A percentile compares a stretch with the other conserved stretches of the same genome.
These are phyloP conservation scores for Arabidopsis lyrata DNA, from an alignment of 441 rosid species.

Conservation along the genomic window DNA sequence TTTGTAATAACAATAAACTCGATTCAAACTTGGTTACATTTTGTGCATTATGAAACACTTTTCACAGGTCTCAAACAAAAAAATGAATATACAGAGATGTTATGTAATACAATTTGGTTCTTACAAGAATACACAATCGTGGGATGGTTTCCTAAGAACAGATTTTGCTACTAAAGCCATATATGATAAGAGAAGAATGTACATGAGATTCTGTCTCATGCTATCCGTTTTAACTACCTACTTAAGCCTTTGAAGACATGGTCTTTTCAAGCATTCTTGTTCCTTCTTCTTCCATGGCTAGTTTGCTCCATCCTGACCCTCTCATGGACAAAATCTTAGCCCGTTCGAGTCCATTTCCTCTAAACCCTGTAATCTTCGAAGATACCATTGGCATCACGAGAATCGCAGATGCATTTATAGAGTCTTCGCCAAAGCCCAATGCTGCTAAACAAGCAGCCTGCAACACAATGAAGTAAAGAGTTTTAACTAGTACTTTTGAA, in stretches of 20 bases:
- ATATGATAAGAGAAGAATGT: slow-evolving; percentile 35
- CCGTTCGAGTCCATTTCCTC: slow-evolving; percentile 75
- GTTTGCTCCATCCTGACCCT: slow-evolving; percentile 72
- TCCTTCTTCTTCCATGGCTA: slow-evolving; percentile 49
- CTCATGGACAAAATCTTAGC: slow-evolving; percentile 70
- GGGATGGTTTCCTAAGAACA: slow-evolving; percentile 36
- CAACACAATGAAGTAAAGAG: slow-evolving; percentile 27
- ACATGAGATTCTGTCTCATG: slow-evolving; percentile 35
- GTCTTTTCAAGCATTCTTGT: slow-evolving; percentile 49
- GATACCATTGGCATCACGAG: slow-evolving; percentile 99
- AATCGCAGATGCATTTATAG: slow-evolving; percentile 91
- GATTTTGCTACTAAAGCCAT: slow-evolving; percentile 28
- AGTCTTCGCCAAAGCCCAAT: slow-evolving; percentile 87
- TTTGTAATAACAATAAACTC: slow-evolving; percentile 34
- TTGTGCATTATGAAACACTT: slow-evolving; percentile 6
- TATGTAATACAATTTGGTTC: slow-evolving; percentile 34
- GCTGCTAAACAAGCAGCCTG: slow-evolving; percentile 78
- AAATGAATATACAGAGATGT: slow-evolving; percentile 40
- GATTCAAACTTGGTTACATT: slow-evolving; percentile 29
- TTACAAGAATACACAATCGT: slow-evolving; percentile 42
- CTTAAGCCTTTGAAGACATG: slow-evolving; percentile 44
- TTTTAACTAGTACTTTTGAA: neutral
- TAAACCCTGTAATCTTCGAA: slow-evolving; percentile 88
- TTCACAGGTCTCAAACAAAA: slow-evolving; percentile 28
- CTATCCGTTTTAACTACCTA: slow-evolving; percentile 41